Evolutionary conservation across 1,284 basidiomycete species (phyloP).

Genomic region (Apiotrichum mycotoxinovorans): DNA sequence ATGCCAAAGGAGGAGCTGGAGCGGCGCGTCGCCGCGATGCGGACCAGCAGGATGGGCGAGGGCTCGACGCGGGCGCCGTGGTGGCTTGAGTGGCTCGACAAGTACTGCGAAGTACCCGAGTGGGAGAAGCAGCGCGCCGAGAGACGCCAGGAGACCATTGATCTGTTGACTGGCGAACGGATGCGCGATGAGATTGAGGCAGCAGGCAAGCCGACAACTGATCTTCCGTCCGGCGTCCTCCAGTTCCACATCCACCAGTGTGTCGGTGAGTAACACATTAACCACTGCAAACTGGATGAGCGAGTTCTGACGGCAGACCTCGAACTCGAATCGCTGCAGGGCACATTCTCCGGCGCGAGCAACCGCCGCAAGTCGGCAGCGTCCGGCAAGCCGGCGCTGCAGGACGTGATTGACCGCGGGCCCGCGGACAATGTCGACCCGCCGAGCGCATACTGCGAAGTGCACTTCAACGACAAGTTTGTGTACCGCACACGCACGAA

Average conservation of each 20-base stretch:
- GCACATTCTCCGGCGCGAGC: constrained; percentile 35
- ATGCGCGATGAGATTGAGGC: constrained; percentile 48
- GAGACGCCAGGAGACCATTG: constrained; percentile 40
- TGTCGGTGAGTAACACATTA: constrained; percentile 24
- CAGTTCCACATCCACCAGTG: constrained; percentile 50
- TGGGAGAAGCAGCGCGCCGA: constrained; percentile 42
- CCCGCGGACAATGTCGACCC: constrained; percentile 44
- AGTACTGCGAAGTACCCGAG: constrained; percentile 26
- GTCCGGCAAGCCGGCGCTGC: constrained; percentile 42
- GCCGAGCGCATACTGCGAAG: constrained; percentile 50
- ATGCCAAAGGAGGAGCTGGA: constrained; percentile 35
- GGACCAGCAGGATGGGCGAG: constrained; percentile 6
- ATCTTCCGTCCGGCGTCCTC: constrained; percentile 40
- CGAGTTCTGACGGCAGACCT: constrained; percentile 27
- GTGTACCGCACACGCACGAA: constrained; percentile 52
- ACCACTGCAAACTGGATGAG: background rate
- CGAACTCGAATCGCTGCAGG: constrained; percentile 37
- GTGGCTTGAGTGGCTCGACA: constrained; percentile 36
- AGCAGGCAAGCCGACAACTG: constrained; percentile 31
- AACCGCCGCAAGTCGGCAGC: constrained; percentile 30
- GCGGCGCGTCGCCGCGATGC: constrained; percentile 13
- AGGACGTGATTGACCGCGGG: constrained; percentile 39
- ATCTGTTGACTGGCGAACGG: constrained; percentile 46
- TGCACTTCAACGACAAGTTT: constrained; percentile 52
- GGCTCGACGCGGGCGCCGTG: constrained; percentile 22